phyloP scores from a whole-genome alignment of 2,329 filamentous ascomycete species.

The Penicillium sp. region DNA sequence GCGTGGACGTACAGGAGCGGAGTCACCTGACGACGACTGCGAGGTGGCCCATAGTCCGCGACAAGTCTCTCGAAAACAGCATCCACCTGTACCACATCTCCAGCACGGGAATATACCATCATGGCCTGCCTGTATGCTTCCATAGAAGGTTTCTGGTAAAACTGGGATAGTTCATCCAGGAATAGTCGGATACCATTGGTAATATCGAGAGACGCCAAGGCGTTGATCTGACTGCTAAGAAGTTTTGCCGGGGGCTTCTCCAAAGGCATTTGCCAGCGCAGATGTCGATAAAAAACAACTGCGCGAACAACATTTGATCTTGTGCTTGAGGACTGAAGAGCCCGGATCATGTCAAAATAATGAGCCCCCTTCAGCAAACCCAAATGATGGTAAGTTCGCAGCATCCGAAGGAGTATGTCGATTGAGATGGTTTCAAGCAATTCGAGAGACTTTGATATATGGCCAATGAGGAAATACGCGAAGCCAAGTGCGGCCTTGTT shows the following conservation, averaged over 20 bases:
- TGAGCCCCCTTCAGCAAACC: conserved; percentile 23
- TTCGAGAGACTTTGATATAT: conserved; percentile 25
- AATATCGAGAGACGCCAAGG: conserved; percentile 30
- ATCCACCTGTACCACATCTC: conserved; percentile 47
- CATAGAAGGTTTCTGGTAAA: conserved; percentile 32
- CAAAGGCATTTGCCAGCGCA: conserved; percentile 35
- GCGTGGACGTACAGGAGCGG: conserved; percentile 71
- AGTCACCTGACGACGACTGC: conserved; percentile 34
- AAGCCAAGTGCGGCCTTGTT: conserved; percentile 11
- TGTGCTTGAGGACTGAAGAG: conserved; percentile 27
- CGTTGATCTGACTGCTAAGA: conserved; percentile 26
- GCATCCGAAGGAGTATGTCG: conserved; percentile 31
- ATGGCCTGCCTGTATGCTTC: conserved; percentile 39
- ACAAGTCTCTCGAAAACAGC: conserved; percentile 46
- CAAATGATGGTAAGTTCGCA: conserved; percentile 26
- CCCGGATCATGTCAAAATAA: conserved; percentile 31
- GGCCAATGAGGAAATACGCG: conserved; percentile 25
- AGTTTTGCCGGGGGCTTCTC: conserved; percentile 20
- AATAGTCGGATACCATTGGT: conserved; percentile 39
- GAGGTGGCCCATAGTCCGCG: conserved; percentile 37
- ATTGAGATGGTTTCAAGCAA: conserved; percentile 29
- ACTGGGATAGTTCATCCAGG: conserved; percentile 40
- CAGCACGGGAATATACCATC: conserved; percentile 45
- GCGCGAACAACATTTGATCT: conserved; percentile 30
- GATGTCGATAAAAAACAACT: conserved; percentile 42